Evolutionary conservation across 2,329 filamentous ascomycete genomes (phyloP).

Genomic region (Shiraia bambusicola): DNA sequence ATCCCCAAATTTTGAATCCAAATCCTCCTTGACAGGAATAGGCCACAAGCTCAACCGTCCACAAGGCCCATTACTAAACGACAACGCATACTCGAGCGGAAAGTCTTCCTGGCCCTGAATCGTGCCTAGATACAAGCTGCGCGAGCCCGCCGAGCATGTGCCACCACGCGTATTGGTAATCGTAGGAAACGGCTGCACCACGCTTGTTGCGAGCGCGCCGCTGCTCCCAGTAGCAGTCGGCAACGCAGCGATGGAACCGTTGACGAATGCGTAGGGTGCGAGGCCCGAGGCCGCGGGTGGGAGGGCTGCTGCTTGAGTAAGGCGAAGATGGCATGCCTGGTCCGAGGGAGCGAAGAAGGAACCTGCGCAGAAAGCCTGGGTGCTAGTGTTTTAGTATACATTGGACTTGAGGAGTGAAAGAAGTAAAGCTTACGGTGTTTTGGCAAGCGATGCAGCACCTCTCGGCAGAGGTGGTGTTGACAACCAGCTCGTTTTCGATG

Average conservation of each 20-base stretch:
- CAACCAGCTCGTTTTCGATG: conserved; percentile 21
- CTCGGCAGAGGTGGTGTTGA: conserved; percentile 10
- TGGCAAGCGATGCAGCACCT: conserved; percentile 34
- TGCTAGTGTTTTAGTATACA: neutral
- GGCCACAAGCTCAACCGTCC: conserved; percentile 19
- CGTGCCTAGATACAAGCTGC: conserved; percentile 20
- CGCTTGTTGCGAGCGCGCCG: too few relatives aligned
- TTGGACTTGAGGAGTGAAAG: too few relatives aligned
- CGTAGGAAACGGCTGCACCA: conserved; percentile 2
- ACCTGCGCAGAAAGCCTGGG: conserved; percentile 24
- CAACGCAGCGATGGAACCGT: conserved; percentile 7
- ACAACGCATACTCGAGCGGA: conserved; percentile 14
- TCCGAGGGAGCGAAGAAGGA: conserved; percentile 24
- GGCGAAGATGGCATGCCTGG: conserved; percentile 25
- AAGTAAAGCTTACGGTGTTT: conserved; percentile 16
- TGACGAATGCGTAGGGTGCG: neutral
- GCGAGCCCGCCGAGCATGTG: conserved; percentile 13
- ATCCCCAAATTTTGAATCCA: conserved; percentile 1
- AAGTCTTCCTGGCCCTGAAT: conserved; percentile 20
- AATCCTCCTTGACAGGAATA: conserved; percentile 5
- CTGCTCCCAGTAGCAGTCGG: too few relatives aligned
- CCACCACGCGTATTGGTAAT: conserved; percentile 1
- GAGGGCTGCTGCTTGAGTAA: conserved; percentile 15
- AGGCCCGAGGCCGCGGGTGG: conserved; percentile 3
- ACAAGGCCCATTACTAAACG: conserved; percentile 28